Evolutionary conservation across 768 basidiomycete species (phyloP).

Genomic region (Pulveroboletus sp.): DNA sequence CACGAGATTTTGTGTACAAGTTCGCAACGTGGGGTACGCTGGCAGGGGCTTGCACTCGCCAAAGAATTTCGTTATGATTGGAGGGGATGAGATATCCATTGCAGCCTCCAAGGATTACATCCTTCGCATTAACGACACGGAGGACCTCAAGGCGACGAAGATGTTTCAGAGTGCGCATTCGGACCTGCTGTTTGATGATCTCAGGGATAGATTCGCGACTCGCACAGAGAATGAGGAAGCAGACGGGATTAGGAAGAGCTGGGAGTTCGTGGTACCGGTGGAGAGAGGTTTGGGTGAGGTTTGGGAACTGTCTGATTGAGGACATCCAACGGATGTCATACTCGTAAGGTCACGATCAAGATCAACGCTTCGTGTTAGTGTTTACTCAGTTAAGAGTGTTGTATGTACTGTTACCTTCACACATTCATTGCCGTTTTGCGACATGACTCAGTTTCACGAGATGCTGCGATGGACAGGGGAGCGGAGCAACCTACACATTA

Average conservation of each 20-base stretch:
- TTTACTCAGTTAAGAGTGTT: too few species aligned
- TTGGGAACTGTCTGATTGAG: slow-evolving; percentile 4
- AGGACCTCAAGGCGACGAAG: neutral
- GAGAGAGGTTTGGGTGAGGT: neutral
- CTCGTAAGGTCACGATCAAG: too few species aligned
- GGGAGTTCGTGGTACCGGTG: neutral
- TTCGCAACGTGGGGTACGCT: neutral
- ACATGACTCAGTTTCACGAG: too few species aligned
- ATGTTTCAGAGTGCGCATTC: neutral
- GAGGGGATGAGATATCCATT: slow-evolving; percentile 4
- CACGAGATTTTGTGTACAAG: neutral
- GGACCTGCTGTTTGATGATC: neutral
- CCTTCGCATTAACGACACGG: neutral
- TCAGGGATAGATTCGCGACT: neutral
- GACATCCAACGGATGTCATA: too few species aligned
- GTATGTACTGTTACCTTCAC: too few species aligned
- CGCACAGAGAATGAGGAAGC: too few species aligned
- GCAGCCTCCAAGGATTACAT: neutral
- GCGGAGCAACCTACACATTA: neutral
- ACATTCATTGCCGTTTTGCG: too few species aligned
- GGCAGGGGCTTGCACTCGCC: neutral
- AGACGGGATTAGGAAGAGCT: too few species aligned
- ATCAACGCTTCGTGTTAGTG: too few species aligned
- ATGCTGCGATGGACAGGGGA: too few species aligned
- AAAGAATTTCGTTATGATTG: neutral